These are phyloP conservation scores for Fusarium algeriense DNA, from an alignment of 2,329 filamentous ascomycete species.

Conservation along the genomic window DNA sequence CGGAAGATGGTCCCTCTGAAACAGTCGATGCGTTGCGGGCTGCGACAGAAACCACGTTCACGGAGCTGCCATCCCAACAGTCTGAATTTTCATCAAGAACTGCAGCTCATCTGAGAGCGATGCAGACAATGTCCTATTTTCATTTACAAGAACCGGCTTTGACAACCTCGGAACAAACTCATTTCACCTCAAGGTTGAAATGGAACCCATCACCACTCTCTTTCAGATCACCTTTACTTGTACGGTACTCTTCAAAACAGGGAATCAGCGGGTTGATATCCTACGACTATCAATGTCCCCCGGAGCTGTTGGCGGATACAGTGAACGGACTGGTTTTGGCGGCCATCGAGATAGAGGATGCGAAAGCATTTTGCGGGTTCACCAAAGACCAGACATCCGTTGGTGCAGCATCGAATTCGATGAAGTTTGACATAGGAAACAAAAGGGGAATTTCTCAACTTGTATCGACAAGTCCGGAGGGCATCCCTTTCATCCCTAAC, in stretches of 20 bases:
- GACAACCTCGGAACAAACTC: conserved; percentile 15
- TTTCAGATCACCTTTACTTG: conserved; percentile 68
- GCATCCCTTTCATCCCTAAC: conserved; percentile 73
- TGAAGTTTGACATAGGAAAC: conserved; percentile 24
- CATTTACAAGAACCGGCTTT: conserved; percentile 58
- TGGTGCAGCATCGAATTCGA: conserved; percentile 27
- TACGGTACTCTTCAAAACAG: conserved; percentile 66
- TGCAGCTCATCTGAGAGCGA: conserved; percentile 74
- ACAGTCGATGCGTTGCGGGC: conserved; percentile 66
- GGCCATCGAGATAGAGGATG: conserved; percentile 70
- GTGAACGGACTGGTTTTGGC: conserved; percentile 80
- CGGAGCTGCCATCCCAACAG: conserved; percentile 69
- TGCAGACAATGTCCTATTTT: conserved; percentile 87
- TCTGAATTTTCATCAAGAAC: conserved; percentile 69
- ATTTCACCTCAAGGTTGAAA: conserved; percentile 34
- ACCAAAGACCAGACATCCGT: background rate
- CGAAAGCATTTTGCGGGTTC: conserved; percentile 60
- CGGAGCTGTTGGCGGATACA: conserved; percentile 70
- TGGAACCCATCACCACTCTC: conserved; percentile 71
- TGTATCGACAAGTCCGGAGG: conserved; percentile 56
- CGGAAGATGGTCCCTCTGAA: conserved; percentile 69
- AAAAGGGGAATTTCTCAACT: background rate
- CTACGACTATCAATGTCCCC: conserved; percentile 73
- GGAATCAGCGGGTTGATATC: conserved; percentile 75
- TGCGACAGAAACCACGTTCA: conserved; percentile 59